Evolutionary conservation across 805 yeast genomes (phyloP).

Genomic region (Nakazawaea pomicola): DNA sequence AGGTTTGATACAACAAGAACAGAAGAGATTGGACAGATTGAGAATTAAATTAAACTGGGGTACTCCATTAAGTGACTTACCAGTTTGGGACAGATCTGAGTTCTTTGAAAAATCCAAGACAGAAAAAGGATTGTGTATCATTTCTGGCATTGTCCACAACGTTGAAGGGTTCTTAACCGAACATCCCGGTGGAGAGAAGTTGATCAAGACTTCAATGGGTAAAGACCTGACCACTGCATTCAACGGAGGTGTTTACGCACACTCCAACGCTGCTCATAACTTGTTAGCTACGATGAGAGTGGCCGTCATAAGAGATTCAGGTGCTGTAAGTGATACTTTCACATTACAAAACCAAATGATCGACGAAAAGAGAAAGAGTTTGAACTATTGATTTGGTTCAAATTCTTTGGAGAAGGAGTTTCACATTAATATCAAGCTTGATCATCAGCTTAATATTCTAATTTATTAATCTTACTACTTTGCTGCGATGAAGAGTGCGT

Average conservation of each 20-base stretch:
- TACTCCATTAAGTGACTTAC: conserved; percentile 56
- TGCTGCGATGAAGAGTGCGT: too few species aligned
- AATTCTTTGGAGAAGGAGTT: neutral
- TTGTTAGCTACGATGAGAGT: conserved; percentile 78
- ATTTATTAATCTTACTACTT: too few species aligned
- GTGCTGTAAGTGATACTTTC: conserved; percentile 52
- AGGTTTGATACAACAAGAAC: conserved; percentile 78
- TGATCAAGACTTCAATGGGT: conserved; percentile 65
- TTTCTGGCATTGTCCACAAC: conserved; percentile 77
- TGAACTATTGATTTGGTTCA: neutral
- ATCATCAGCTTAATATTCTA: too few species aligned
- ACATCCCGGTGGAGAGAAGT: conserved; percentile 83
- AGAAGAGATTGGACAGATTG: conserved; percentile 67
- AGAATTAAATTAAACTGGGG: conserved; percentile 72
- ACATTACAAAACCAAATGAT: conserved; percentile 42
- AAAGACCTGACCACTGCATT: conserved; percentile 82
- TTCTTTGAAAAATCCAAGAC: conserved; percentile 47
- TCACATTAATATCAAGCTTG: neutral
- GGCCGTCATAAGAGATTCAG: conserved; percentile 68
- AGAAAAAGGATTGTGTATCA: conserved; percentile 56
- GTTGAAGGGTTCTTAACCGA: conserved; percentile 62
- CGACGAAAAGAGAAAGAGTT: conserved; percentile 27
- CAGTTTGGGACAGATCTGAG: conserved; percentile 67
- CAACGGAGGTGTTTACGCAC: conserved; percentile 83
- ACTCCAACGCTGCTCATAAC: conserved; percentile 83